Conservation (phyloP, 2,329 filamentous ascomycete species). For the Sporothrix humicola region DNA sequence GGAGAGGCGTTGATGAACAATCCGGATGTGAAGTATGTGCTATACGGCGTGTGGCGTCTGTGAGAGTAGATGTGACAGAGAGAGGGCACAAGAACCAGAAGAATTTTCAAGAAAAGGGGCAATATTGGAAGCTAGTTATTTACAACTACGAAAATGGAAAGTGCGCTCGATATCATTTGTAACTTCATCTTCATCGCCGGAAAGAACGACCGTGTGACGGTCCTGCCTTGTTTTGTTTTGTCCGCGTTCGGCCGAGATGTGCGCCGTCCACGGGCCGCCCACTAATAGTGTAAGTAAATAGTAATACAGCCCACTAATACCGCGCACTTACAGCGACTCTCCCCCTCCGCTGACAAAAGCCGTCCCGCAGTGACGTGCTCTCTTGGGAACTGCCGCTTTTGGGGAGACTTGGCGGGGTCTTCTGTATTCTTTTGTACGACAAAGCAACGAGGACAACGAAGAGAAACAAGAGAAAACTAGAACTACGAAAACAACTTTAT, state of each 20-base stretch:
- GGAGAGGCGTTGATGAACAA: background rate
- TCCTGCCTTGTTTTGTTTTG: conserved; percentile 22
- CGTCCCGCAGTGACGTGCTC: conserved; percentile 16
- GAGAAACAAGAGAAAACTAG: background rate
- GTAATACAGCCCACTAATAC: background rate
- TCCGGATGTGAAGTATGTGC: conserved; percentile 8
- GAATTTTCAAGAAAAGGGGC: background rate
- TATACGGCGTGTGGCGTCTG: background rate
- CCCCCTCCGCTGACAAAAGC: background rate
- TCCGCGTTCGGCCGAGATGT: conserved; percentile 22
- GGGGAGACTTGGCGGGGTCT: background rate
- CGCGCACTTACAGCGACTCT: background rate
- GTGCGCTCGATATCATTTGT: background rate
- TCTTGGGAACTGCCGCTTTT: background rate
- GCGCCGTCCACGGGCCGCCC: background rate
- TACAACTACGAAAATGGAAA: background rate
- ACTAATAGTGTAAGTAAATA: background rate
- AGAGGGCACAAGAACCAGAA: background rate
- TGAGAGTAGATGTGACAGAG: background rate
- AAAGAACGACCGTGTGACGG: background rate
- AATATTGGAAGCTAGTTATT: no score
- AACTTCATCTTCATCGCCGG: background rate
- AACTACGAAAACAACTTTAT: background rate
- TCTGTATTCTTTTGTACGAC: background rate
- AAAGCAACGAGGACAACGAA: background rate